A percentile compares a stretch with the other conserved stretches of the same genome.
phyloP scores from a whole-genome alignment of 805 yeast species.

The Millerozyma miso region DNA sequence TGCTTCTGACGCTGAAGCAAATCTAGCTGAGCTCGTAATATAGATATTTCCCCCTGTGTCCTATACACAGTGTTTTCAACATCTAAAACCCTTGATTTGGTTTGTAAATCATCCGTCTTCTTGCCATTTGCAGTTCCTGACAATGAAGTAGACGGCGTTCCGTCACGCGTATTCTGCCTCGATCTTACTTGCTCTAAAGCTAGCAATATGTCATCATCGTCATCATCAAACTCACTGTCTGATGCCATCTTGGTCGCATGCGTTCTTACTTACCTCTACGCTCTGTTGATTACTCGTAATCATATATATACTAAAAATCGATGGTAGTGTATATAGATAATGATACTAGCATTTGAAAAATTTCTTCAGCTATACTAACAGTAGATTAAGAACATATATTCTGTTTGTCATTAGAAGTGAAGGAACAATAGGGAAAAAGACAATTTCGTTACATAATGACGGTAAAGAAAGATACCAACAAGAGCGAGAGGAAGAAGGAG shows the following conservation, averaged over 20 bases:
- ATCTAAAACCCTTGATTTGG: constrained; percentile 8
- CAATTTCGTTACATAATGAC: not conserved
- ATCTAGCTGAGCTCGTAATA: constrained; percentile 61
- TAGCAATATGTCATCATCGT: constrained; percentile 42
- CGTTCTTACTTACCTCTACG: not conserved
- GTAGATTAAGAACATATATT: not conserved
- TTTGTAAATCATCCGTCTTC: not conserved
- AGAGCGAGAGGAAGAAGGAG: not conserved
- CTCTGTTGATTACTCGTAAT: not conserved
- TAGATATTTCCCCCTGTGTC: constrained; percentile 78
- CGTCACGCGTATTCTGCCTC: constrained; percentile 5
- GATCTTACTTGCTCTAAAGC: constrained; percentile 30
- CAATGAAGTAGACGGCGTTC: constrained; percentile 3
- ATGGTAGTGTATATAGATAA: not conserved
- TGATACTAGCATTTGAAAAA: not conserved
- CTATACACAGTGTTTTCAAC: constrained; percentile 33
- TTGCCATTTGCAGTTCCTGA: not conserved
- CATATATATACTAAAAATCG: not conserved
- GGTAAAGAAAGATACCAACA: not conserved
- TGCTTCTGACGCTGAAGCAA: constrained; percentile 39
- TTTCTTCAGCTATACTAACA: not conserved
- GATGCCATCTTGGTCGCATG: constrained; percentile 3
- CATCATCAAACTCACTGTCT: constrained; percentile 33
- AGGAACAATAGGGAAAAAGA: not conserved
- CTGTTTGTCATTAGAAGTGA: not conserved